phyloP scores from a whole-genome alignment of 2,329 filamentous ascomycete species.

The Cercospora berteroae region DNA sequence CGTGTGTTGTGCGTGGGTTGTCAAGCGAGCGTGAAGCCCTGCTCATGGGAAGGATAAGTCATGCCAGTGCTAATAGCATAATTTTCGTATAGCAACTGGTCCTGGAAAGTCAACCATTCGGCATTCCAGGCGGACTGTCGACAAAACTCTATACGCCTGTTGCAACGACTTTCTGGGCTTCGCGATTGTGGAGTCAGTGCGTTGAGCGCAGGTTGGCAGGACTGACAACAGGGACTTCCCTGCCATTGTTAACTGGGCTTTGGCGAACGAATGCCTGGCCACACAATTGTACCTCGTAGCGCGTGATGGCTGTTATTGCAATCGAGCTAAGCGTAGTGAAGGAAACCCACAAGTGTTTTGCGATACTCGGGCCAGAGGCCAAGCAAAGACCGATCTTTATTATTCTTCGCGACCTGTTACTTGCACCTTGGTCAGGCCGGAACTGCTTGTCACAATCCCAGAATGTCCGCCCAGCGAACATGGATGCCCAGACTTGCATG shows the following conservation, averaged over 20 bases:
- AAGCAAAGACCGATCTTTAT: too few relatives aligned
- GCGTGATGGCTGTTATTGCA: too few relatives aligned
- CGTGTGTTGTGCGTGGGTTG: background rate
- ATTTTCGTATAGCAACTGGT: background rate
- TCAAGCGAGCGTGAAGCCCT: background rate
- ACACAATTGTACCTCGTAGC: background rate
- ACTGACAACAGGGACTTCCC: background rate
- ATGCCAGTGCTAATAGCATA: background rate
- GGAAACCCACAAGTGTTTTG: too few relatives aligned
- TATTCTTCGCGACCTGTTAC: background rate
- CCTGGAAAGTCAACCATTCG: background rate
- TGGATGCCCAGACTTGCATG: background rate
- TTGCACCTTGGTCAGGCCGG: background rate
- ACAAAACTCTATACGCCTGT: background rate
- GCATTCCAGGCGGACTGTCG: background rate
- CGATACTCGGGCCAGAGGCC: too few relatives aligned
- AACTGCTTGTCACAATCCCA: background rate
- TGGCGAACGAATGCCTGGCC: background rate
- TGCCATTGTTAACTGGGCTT: background rate
- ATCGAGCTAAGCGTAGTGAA: too few relatives aligned
- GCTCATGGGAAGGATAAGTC: background rate
- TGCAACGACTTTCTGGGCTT: background rate
- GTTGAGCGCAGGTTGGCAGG: background rate
- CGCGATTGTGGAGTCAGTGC: background rate
- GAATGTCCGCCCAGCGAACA: background rate